phyloP scores from a whole-genome alignment of 2,329 filamentous ascomycete genomes.

The Camillea tinctor region DNA sequence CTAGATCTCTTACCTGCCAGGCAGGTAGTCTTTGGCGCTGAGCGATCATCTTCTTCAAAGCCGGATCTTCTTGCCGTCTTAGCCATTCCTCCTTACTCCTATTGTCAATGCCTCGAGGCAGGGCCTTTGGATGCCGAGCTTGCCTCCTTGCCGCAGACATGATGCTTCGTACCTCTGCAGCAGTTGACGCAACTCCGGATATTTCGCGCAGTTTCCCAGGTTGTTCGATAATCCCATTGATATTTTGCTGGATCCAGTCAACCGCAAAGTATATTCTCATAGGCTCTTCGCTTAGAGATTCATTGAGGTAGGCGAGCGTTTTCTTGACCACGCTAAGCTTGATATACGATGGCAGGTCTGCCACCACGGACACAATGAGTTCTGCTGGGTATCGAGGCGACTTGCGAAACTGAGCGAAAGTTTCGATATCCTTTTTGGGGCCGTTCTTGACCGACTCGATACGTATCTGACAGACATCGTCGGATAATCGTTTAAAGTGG shows the following conservation, averaged over 20 bases:
- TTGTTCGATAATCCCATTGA: slow-evolving; percentile 77
- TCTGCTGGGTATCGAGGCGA: slow-evolving; percentile 71
- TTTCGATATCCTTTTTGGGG: slow-evolving; percentile 48
- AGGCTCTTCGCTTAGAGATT: slow-evolving; percentile 74
- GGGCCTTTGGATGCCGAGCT: slow-evolving; percentile 53
- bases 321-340: slow-evolving; percentile 83
- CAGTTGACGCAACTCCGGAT: slow-evolving; percentile 70
- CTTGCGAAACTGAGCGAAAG: slow-evolving; percentile 65
- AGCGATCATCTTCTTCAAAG: slow-evolving; percentile 72
- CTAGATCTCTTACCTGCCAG: slow-evolving; percentile 76
- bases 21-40: slow-evolving; percentile 77
- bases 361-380: slow-evolving; percentile 67
- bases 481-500: slow-evolving; percentile 59
- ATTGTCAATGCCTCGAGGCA: slow-evolving; percentile 62
- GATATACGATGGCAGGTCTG: slow-evolving; percentile 84
- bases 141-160: slow-evolving; percentile 33
- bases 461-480: slow-evolving; percentile 67
- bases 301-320: slow-evolving; percentile 67
- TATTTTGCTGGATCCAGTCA: slow-evolving; percentile 87
- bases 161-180: slow-evolving; percentile 49
- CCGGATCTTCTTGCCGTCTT: slow-evolving; percentile 60
- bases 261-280: slow-evolving; percentile 87
- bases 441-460: slow-evolving; percentile 58
- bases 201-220: slow-evolving; percentile 85
- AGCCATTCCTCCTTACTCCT: slow-evolving; percentile 69